phyloP scores from a whole-genome alignment of 2,329 filamentous ascomycete genomes.

The Parascedosporium putredinis region DNA sequence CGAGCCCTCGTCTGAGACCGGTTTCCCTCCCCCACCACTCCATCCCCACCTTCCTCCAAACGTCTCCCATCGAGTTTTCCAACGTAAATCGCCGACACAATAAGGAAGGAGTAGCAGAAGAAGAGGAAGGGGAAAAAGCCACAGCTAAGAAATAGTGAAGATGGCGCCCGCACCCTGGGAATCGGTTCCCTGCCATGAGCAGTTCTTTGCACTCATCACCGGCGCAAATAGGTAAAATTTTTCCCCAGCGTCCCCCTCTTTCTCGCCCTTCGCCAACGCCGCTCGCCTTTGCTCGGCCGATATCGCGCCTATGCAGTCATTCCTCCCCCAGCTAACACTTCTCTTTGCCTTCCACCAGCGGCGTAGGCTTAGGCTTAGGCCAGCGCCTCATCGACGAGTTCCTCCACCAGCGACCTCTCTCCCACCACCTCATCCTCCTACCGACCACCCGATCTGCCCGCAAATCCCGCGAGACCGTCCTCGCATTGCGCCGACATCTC shows the following conservation, averaged over 20 bases:
- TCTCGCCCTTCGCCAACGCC: no score
- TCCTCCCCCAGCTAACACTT: no score
- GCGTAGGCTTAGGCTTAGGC: constrained; percentile 75
- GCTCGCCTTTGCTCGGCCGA: no score
- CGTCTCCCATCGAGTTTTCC: no score
- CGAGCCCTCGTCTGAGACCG: no score
- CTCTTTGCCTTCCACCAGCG: no score
- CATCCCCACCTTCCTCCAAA: neutral
- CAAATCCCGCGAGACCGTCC: constrained; percentile 66
- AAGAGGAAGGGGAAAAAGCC: no score
- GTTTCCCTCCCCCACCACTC: neutral
- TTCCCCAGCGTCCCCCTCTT: neutral
- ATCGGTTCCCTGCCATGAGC: constrained; percentile 26
- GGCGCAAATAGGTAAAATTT: constrained; percentile 68
- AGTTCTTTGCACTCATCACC: constrained; percentile 62
- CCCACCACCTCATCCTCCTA: constrained; percentile 65
- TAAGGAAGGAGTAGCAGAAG: neutral
- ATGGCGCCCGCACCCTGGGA: constrained; percentile 25
- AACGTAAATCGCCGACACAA: no score
- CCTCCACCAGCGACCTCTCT: constrained; percentile 54
- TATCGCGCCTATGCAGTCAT: no score
- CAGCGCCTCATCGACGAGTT: constrained; percentile 86
- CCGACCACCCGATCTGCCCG: constrained; percentile 67
- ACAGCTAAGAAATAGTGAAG: neutral
- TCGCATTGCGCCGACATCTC: constrained; percentile 53